Evolutionary conservation across 1,284 basidiomycete genomes (phyloP), one percentile per base, ranked within the genome.

Genomic region (Cryptococcus floricola): DNA sequence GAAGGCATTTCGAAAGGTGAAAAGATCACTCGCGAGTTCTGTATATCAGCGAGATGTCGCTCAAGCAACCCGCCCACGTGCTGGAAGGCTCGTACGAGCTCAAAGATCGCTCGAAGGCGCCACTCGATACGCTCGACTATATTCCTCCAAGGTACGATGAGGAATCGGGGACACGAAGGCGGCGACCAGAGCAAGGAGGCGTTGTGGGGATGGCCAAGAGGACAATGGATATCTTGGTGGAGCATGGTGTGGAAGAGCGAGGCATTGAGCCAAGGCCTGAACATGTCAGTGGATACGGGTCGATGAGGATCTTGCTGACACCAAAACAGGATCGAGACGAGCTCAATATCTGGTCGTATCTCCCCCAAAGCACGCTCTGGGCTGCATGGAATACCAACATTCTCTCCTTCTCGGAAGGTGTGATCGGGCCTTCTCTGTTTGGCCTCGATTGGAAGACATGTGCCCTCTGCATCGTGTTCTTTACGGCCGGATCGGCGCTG

Each of bases 311-410:
- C 18, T 34, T 46, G 9, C 18, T 46, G 31, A 34, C 31, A 34
- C 27, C 19, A 25, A 34, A 18, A 2, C 55, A 71, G 67, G 69
- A 73, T 43, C 56, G 70, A 46, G 67, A 66, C 39, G 54, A 59
- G 27, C 54, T 73, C 42, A 67, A 56, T 25, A 57, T 59, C 57
- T 71, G 70, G 65, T 53, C 63, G 2, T 70, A 72, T 31, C 43
- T 76, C 3, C 73, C 71, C 27, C 71, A 74, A 55, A 64, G 67
- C 43, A 70, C 71, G 2, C 57, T 76, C 28, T 76, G 73, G 71
- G 68, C 70, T 3, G 74, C 71, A 8, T 67, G 68, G 49, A 76
- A 76, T 58, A 73, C 69, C 52, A 76, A 76, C 54, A 73, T 76
- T 39, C 62, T 76, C 7, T 70, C 70, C 6, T 76, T 76, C 54